Conservation (phyloP, 2,329 filamentous ascomycete genomes). For the Thielaviopsis musarum region DNA sequence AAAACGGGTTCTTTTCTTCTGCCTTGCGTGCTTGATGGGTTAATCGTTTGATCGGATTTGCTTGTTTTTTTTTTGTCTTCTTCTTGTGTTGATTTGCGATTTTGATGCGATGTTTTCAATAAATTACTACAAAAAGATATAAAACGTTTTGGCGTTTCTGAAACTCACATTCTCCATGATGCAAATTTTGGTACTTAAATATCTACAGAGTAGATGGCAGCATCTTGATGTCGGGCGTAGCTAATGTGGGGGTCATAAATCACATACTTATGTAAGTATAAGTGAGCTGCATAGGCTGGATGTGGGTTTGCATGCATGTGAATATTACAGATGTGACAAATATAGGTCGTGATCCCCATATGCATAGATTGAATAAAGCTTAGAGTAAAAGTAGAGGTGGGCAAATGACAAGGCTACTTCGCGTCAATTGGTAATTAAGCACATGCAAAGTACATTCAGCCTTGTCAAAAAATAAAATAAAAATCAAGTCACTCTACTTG, state of each 20-base stretch:
- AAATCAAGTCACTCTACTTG: neutral
- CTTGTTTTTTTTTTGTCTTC: neutral
- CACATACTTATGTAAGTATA: neutral
- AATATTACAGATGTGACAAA: neutral
- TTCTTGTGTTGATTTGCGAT: neutral
- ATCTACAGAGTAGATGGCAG: neutral
- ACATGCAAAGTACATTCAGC: neutral
- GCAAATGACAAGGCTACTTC: neutral
- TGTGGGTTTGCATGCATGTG: neutral
- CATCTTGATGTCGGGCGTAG: neutral
- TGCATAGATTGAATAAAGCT: neutral
- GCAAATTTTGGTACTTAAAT: too few species aligned
- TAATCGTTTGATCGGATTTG: neutral
- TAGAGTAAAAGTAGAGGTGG: neutral
- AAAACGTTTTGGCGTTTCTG: neutral
- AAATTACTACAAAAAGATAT: neutral
- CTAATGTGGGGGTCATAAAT: neutral
- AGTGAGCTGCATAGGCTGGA: neutral
- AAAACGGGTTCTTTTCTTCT: neutral
- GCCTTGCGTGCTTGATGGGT: neutral
- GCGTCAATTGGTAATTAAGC: neutral
- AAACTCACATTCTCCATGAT: neutral
- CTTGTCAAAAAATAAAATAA: neutral
- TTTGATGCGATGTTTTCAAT: neutral
- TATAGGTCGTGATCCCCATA: neutral